Base-by-base conservation (phyloP, 2,329 filamentous ascomycete species). In the Lecanicillium sp. region DNA sequence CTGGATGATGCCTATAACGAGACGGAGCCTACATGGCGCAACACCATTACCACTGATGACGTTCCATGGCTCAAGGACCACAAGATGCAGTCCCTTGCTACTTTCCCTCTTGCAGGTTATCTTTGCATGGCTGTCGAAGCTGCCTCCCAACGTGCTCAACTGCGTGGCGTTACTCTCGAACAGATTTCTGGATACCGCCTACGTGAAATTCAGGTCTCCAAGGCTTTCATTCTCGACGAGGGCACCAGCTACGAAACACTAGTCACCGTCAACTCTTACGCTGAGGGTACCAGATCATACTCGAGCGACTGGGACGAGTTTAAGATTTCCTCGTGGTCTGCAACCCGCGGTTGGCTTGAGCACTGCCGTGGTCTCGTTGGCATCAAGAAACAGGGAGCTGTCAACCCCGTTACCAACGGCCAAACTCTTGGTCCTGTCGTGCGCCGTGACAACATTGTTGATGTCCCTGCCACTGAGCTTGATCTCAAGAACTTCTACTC, bases 61-160 rank as follows among this genome's bases (percentile, higher is more conserved):
- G 48, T 72, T 0, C 71, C 79, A 2, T 81, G 78, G 62, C 60
- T 77, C 5, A 63, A 70, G 32, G 70, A 78, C 46, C 77, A 80
- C 56, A 59, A 58, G 40, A 70, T 80, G 53, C 73, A 79, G 47
- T 72, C 67, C 9, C 54, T 75, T 20, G 67, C 64, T 3, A 66
- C 76, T 25, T 78, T 73, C 50, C 73, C 76, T 19, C 62, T 73
- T 27, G 63, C 71, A 2, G 75, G 69, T 3, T 72, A 67, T 37
- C 50, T 75, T 4, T 62, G 65, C 19, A 72, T 78, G 66, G 67
- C 62, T 0, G 45, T 71, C 0, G 70, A 73, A 45, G 70, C 69
- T 3, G 62, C 59, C 7, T 47, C 51, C 3, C 68, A 68, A 49
- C 42, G 50, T 5, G 54, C 55, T 2, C 42, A 44, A 20, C 43